phyloP scores from a whole-genome alignment of 1,284 basidiomycete species.

The Heterobasidion occidentale region DNA sequence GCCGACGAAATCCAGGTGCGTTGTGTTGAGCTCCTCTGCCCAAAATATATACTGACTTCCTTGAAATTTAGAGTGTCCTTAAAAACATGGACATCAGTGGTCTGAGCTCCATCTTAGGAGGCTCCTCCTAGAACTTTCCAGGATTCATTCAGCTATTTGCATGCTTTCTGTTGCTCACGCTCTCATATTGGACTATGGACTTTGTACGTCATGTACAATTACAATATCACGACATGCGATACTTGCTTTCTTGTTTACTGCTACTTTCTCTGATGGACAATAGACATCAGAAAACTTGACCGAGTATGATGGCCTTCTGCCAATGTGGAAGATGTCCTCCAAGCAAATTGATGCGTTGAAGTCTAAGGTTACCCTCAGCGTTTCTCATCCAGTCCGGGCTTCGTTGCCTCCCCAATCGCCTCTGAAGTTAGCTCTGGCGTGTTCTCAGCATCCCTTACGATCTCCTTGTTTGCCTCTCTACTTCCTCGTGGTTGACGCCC shows the following conservation, averaged over 20 bases:
- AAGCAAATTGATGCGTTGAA: too few relatives aligned
- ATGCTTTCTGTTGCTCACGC: not conserved
- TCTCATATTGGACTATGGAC: not conserved
- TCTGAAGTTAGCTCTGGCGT: not conserved
- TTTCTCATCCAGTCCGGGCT: not conserved
- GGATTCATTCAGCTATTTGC: too few relatives aligned
- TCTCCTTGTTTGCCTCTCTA: conserved; percentile 21
- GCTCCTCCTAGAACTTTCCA: not conserved
- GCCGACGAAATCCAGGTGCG: conserved; percentile 27
- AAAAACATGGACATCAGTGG: not conserved
- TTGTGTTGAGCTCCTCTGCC: not conserved
- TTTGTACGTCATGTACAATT: not conserved
- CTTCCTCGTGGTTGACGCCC: conserved; percentile 30
- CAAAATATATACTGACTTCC: not conserved
- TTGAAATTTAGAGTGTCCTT: not conserved
- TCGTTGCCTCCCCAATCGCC: not conserved
- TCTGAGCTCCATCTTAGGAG: not conserved
- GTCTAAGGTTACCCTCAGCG: too few relatives aligned
- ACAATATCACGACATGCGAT: not conserved
- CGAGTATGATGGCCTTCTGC: too few relatives aligned
- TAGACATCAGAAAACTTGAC: not conserved
- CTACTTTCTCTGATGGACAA: not conserved
- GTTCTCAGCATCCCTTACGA: not conserved
- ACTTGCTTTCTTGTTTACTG: not conserved
- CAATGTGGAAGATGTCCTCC: too few relatives aligned